Evolutionary conservation across 192 early-diverging fungal species (phyloP), one percentile per base, ranked within the genome.

Genomic region (Coemansia sp.): DNA sequence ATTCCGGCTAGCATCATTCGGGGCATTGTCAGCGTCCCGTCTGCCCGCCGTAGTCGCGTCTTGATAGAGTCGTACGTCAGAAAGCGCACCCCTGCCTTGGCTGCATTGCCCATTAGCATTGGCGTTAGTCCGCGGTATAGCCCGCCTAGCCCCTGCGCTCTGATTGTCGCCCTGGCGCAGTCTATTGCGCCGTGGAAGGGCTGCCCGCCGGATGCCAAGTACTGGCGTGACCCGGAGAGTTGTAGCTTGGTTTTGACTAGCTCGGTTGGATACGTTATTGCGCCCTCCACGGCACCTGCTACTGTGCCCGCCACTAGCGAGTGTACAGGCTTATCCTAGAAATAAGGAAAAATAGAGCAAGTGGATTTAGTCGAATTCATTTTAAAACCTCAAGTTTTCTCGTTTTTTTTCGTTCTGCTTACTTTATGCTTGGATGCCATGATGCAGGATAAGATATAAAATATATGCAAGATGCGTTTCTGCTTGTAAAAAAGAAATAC

Each of bases 181-280:
- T 95, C 92, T 32, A 94, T 81, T 2, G 97, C 93, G 3, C 95
- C 95, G 23, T 86, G 85, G 76, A 91, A 94, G 21, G 62, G 51
- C 66, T 87, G 73, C 0, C 78, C 78, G 55, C 68, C 77, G 41
- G 68, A 67, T 27, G 58, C 31, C 19, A 66, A 23, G 55, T 82
- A 77, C 23, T 77, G 71, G 50, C 67, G 64, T 25, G 80, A 76
- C 9, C 86, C 85, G 51, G 96, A 94, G 11, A 99, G 87, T 80
- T 99, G 97, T 62, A 99, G 85, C 68, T 93, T 94, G 8, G 97
- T 99, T 72, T 99, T 99, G 66, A 97, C 89, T 74, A 92, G 94
- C 82, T 97, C 95, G 0, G 95, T 96, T 1, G 97, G 97, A 72
- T 99, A 99, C 23, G 97, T 99, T 8, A 90, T 84, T 3, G 89